Percentiles rank a stretch among this genome's conserved stretches.
These are phyloP conservation scores for Colletotrichum melonis DNA, from an alignment of 2,329 filamentous ascomycete species.

Conservation along the genomic window DNA sequence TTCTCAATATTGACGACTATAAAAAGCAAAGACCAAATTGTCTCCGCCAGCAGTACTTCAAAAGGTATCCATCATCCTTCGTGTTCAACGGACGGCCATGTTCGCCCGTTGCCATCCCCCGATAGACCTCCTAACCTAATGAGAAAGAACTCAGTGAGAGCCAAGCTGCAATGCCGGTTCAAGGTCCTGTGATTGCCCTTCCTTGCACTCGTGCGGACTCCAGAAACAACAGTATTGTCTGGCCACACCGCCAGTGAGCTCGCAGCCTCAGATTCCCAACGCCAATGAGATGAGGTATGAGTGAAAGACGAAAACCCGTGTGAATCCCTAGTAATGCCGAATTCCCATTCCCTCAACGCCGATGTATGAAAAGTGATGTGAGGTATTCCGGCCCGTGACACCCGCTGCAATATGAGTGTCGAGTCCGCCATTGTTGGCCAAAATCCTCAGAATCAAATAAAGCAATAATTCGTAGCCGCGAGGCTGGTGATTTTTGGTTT, in stretches of 20 bases:
- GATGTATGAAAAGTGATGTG: constrained; percentile 21
- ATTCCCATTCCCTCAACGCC: constrained; percentile 26
- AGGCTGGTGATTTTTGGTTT: constrained; percentile 5
- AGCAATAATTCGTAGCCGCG: constrained; percentile 22
- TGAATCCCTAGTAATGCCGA: constrained; percentile 7
- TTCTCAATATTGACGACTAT: constrained; percentile 17
- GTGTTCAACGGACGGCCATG: constrained; percentile 8
- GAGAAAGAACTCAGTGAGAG: constrained; percentile 30
- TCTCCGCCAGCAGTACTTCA: constrained; percentile 17
- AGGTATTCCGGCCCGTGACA: background rate
- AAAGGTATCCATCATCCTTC: constrained; percentile 6
- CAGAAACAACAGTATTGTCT: background rate
- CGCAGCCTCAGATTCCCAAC: constrained; percentile 6
- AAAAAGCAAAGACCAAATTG: background rate
- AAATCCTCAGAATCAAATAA: background rate
- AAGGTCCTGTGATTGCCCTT: constrained; percentile 33
- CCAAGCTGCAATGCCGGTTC: constrained; percentile 32
- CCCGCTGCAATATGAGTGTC: background rate
- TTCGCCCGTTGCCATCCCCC: background rate
- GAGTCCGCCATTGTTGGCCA: background rate
- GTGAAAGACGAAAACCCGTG: constrained; percentile 13
- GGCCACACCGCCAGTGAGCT: background rate
- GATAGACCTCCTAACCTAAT: background rate
- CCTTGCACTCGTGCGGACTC: constrained; percentile 19
- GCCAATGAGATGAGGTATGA: constrained; percentile 5